Evolutionary conservation across 2,329 filamentous ascomycete species (phyloP), one percentile per base, ranked within the genome.

Genomic region (Cladosporium phlei): DNA sequence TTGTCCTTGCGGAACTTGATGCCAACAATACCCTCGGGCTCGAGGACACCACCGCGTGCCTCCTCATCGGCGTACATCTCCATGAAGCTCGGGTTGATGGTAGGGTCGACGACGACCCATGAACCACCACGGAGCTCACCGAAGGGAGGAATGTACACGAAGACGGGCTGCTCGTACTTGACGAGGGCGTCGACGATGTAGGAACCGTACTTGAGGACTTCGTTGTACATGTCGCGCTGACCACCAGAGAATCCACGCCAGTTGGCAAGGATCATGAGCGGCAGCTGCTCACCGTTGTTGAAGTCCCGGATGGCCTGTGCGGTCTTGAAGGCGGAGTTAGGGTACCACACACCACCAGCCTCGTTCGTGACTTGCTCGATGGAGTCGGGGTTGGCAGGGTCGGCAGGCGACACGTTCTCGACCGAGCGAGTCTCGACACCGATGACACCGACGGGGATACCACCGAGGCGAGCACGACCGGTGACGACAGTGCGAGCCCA

Each of bases 231-330:
- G 72, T 98, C 93, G 59, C 91, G 88, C 74, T 98, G 93, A 55
- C 93, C 93, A 76, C 93, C 93, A 58, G 93, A 98, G 88, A 98
- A 98, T 76, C 93, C 93, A 82, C 93, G 85, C 93, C 93, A 98
- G 79, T 98, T 98, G 72, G 93, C 93, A 55, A 98, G 82, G 66
- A 98, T 98, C 89, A 98, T 97, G 56, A 98, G 76, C 48, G 93
- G 93, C 64, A 98, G 78, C 75, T 98, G 93, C 74, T 98, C 93
- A 67, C 93, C 93, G 57, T 95, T 82, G 81, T 98, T 98, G 81
- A 98, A 98, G 76, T 98, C 93, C 62, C 86, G 89, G 74, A 98
- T 95, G 47, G 93, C 93, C 71, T 98, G 93, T 3, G 93, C 93
- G 52, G 93, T 98, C 86, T 98, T 98, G 83, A 91, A 98, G 19